A percentile compares a stretch with the other conserved stretches of the same genome.
Evolutionary conservation across 345 rosid genomes (phyloP).

Genomic region (Lagerstroemia speciosa): DNA sequence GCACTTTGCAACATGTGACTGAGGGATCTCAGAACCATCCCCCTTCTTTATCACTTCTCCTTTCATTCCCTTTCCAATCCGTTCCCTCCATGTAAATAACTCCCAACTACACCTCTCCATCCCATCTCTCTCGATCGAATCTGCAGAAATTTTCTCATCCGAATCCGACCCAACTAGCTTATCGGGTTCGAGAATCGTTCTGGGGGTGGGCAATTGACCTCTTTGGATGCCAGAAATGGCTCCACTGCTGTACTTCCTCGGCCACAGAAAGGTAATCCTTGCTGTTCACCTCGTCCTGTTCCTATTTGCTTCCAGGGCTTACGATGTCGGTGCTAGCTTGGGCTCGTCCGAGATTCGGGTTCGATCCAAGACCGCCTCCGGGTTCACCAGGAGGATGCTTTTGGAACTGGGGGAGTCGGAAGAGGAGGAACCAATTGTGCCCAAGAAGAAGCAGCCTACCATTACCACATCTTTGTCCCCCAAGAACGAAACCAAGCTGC

Average conservation of each 20-base stretch:
- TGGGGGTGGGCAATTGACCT: not conserved
- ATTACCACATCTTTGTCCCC: constrained; percentile 5
- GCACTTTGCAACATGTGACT: too few species aligned
- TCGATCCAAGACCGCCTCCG: not conserved
- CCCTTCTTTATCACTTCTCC: too few species aligned
- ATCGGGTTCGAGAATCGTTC: too few species aligned
- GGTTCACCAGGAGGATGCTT: not conserved
- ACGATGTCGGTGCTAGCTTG: not conserved
- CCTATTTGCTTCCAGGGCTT: not conserved
- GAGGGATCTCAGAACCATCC: too few species aligned
- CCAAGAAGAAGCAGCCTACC: constrained; percentile 33
- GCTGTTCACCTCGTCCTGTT: constrained; percentile 4
- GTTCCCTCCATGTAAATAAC: too few species aligned
- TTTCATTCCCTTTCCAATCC: too few species aligned
- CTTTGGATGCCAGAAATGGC: not conserved
- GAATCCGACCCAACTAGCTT: too few species aligned
- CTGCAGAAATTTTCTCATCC: too few species aligned
- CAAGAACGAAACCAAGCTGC: constrained; percentile 59
- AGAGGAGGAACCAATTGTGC: constrained; percentile 21
- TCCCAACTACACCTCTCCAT: too few species aligned
- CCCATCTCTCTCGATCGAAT: too few species aligned
- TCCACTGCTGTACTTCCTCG: too few species aligned
- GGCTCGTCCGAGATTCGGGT: constrained; percentile 2
- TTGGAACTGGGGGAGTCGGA: constrained; percentile 8
- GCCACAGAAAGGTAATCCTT: too few species aligned